Evolutionary conservation across 345 rosid genomes (phyloP).

Genomic region (Syzygium oleosum): DNA sequence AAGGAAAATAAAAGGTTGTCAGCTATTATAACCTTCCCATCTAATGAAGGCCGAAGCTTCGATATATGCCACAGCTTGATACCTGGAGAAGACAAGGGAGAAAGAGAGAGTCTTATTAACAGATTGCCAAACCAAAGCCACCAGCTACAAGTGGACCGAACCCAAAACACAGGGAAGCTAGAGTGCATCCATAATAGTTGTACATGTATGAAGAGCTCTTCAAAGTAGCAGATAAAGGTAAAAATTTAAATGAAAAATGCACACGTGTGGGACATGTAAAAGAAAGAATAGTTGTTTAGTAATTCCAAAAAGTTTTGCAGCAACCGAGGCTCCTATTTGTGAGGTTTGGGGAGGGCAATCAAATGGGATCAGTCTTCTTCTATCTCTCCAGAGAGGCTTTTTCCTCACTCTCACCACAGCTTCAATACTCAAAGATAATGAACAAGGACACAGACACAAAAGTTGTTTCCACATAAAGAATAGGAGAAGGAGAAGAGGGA

Average conservation of each 20-base stretch:
- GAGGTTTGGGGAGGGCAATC: neutral
- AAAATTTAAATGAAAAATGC: neutral
- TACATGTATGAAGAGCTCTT: neutral
- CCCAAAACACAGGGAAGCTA: neutral
- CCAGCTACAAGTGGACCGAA: neutral
- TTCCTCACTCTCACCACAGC: neutral
- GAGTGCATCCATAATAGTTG: neutral
- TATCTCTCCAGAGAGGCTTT: neutral
- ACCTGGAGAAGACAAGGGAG: slow-evolving; percentile 31
- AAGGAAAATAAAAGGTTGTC: neutral
- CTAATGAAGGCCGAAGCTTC: slow-evolving; percentile 95
- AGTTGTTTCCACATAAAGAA: neutral
- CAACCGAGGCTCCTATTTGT: neutral
- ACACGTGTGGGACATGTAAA: neutral
- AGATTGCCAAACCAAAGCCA: neutral
- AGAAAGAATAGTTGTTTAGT: neutral
- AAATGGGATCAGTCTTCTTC: neutral
- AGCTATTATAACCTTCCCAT: slow-evolving; percentile 59
- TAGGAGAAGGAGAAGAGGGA: neutral
- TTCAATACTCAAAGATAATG: neutral
- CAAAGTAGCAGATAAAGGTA: neutral
- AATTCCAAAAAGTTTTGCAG: neutral
- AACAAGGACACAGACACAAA: neutral
- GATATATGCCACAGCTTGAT: slow-evolving; percentile 92
- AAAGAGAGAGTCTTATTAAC: neutral